Base-by-base conservation (phyloP, 1,284 basidiomycete species). In the Gymnopus androsaceus region DNA sequence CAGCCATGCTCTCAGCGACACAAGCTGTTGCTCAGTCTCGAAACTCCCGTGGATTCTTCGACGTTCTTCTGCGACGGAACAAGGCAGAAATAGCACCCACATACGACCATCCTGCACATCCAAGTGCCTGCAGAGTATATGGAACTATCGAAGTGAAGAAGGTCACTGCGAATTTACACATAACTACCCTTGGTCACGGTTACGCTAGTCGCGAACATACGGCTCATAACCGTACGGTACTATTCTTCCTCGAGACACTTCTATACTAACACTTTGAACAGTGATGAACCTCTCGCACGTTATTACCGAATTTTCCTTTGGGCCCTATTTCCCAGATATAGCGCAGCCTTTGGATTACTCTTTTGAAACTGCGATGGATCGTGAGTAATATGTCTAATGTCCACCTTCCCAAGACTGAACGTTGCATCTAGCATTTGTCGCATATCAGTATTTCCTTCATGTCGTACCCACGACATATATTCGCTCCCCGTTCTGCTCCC, bases 211-310 rank as follows among this genome's bases (percentile, higher is more conserved):
- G 81, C 60, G 83, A 93, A 59, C 95, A 98, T 69, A 92, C 95
- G 2, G 90, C 93, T 61, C 95, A 98, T 66, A 79, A 72, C 6
- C 69, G 92, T 95, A 64, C 40, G n/a, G 51, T 49, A 49, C 55
- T 60, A 44, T 41, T 23, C 36, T 27, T 40, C 30, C 47, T 44
- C 27, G 23, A 5, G 38, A 19, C n/a, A 15, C 46, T 53, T 45
- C 3, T 21, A 33, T 41, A 30, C 36, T 19, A 42, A 27, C 12
- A 47, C 17, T 28, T 1, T 17, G 5, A 17, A 15, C 62, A 96
- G 92, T 89, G 60, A 97, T 99, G 94, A 98, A 99, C 68, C 80
- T 98, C 31, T 94, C 93, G 1, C 96, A 99, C 73, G 88, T 98
- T 56, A 94, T 98, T 63, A 90, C 90, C 60, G 96, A 98, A 72